Evolutionary conservation across 2,329 filamentous ascomycete genomes (phyloP).

Genomic region (Penicillium paneum): DNA sequence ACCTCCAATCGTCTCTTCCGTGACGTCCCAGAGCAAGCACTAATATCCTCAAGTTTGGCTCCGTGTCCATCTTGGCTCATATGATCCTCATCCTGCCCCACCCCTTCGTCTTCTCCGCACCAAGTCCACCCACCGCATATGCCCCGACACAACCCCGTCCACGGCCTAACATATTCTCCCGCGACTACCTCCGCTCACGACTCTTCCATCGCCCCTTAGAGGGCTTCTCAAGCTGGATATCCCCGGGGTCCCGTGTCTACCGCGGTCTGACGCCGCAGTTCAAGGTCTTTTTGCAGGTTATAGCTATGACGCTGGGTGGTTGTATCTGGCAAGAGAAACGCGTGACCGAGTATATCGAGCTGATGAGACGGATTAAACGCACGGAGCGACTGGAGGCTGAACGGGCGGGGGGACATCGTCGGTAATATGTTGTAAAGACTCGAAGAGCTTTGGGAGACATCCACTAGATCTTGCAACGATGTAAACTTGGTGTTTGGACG

Average conservation of each 20-base stretch:
- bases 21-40: not conserved
- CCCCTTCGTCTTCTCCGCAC: slow-evolving; percentile 39
- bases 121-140: slow-evolving; percentile 27
- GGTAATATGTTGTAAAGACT: not conserved
- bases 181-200: slow-evolving; percentile 30
- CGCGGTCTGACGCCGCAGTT: slow-evolving; percentile 49
- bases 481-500: not conserved
- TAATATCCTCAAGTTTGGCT: slow-evolving; percentile 37
- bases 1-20: not conserved
- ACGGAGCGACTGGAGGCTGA: slow-evolving; percentile 39
- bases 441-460: not conserved
- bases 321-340: slow-evolving; percentile 49
- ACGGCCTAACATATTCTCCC: slow-evolving; percentile 28
- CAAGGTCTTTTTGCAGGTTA: slow-evolving; percentile 50
- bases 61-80: slow-evolving; percentile 47
- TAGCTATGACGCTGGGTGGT: slow-evolving; percentile 48
- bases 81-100: slow-evolving; percentile 45
- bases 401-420: slow-evolving; percentile 16
- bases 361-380: slow-evolving; percentile 40
- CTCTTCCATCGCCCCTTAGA: slow-evolving; percentile 44
- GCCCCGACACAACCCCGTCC: slow-evolving; percentile 20
- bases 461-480: not conserved
- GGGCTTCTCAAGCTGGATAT: slow-evolving; percentile 49
- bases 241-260: slow-evolving; percentile 43
- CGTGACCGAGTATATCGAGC: slow-evolving; percentile 47